A percentile compares a stretch with the other conserved stretches of the same genome.
Evolutionary conservation across 2,329 filamentous ascomycete species (phyloP).

Genomic region (Zymoseptoria pseudotritici): DNA sequence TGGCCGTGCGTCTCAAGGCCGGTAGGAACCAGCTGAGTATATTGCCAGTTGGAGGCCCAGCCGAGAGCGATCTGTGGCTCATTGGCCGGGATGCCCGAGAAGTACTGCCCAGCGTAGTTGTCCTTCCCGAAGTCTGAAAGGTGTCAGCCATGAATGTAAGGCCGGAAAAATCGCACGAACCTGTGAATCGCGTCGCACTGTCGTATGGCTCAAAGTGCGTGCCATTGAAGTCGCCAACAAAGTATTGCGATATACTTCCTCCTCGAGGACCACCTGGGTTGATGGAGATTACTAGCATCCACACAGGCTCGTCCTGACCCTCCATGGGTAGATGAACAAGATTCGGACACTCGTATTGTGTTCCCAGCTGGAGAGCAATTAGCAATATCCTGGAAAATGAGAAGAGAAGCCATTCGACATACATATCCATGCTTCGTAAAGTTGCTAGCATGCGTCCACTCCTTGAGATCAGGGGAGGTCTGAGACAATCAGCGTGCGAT

Average conservation of each 20-base stretch:
- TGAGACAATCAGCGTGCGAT: background rate
- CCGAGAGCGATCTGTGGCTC: conserved; percentile 43
- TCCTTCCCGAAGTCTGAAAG: conserved; percentile 32
- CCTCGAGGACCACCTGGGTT: conserved; percentile 53
- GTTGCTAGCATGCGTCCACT: conserved; percentile 53
- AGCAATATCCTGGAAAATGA: background rate
- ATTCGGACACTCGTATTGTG: conserved; percentile 59
- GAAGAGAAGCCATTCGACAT: background rate
- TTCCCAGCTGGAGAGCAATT: conserved; percentile 31
- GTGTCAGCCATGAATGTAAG: background rate
- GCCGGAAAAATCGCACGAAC: background rate
- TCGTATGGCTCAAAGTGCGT: conserved; percentile 50
- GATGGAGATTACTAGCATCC: conserved; percentile 46
- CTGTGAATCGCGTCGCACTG: conserved; percentile 22
- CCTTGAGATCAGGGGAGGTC: conserved; percentile 51
- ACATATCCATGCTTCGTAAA: conserved; percentile 46
- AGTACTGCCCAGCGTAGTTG: conserved; percentile 53
- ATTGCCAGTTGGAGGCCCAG: conserved; percentile 57
- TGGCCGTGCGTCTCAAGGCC: conserved; percentile 39
- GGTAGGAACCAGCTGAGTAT: conserved; percentile 46
- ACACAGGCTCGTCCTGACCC: conserved; percentile 35
- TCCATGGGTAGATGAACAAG: conserved; percentile 49
- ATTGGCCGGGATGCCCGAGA: conserved; percentile 38
- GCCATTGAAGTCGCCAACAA: conserved; percentile 56
- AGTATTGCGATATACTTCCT: conserved; percentile 50